Evolutionary conservation across 805 yeast species (phyloP).

Genomic region (Metschnikowia proteae): DNA sequence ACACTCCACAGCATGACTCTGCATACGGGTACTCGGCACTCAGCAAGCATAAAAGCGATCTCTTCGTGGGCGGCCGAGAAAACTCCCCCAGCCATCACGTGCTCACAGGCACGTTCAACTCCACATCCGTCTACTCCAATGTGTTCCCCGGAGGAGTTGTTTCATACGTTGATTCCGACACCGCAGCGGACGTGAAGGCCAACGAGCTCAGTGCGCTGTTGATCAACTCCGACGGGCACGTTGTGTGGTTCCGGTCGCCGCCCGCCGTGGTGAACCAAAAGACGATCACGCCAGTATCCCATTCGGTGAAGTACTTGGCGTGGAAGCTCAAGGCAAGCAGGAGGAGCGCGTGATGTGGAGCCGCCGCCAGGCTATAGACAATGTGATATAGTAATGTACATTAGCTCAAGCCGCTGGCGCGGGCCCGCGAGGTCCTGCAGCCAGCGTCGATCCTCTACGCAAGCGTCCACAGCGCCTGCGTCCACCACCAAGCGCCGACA

Average conservation of each 20-base stretch:
- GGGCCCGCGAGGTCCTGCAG: no score
- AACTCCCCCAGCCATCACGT: slow-evolving; percentile 4
- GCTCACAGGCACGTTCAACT: slow-evolving; percentile 22
- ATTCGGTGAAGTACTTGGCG: slow-evolving; percentile 70
- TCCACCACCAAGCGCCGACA: no score
- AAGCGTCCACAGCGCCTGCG: no score
- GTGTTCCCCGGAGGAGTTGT: slow-evolving; percentile 38
- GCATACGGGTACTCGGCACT: background rate
- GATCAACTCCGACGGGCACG: slow-evolving; percentile 10
- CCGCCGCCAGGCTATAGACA: background rate
- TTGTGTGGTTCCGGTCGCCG: slow-evolving; percentile 66
- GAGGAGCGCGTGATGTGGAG: no score
- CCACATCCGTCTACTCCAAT: slow-evolving; percentile 34
- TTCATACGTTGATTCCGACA: slow-evolving; percentile 25
- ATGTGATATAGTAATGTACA: slow-evolving; percentile 2
- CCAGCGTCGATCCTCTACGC: no score
- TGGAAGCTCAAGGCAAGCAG: slow-evolving; percentile 16
- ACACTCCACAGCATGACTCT: slow-evolving; percentile 8
- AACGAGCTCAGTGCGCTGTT: slow-evolving; percentile 15
- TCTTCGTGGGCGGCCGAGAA: slow-evolving; percentile 16
- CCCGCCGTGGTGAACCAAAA: slow-evolving; percentile 42
- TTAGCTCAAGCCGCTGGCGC: background rate
- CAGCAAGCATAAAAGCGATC: slow-evolving; percentile 10
- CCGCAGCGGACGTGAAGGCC: slow-evolving; percentile 4
- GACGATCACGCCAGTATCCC: slow-evolving; percentile 50